Evolutionary conservation across 2,329 filamentous ascomycete species (phyloP).

Genomic region (Alternaria novae-zelandiae): DNA sequence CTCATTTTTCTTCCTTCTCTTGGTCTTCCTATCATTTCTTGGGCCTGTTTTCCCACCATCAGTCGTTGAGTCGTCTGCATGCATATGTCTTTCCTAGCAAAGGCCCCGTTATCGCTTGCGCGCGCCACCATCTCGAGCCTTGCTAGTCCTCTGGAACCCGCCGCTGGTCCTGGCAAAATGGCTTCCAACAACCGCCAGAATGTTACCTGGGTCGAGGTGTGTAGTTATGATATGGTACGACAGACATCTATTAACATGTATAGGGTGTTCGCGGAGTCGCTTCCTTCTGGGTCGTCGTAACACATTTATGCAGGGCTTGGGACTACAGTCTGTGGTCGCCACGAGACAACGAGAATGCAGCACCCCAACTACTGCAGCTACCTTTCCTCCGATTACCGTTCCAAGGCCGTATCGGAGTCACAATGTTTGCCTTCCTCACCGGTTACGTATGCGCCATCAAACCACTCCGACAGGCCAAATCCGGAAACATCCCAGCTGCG

Average conservation of each 20-base stretch:
- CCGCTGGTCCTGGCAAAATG: slow-evolving; percentile 26
- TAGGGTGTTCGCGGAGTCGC: slow-evolving; percentile 61
- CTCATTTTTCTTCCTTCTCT: slow-evolving; percentile 23
- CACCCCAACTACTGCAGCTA: slow-evolving; percentile 57
- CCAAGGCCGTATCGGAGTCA: slow-evolving; percentile 62
- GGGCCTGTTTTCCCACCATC: slow-evolving; percentile 13
- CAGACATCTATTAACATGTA: slow-evolving; percentile 6
- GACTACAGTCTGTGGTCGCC: slow-evolving; percentile 60
- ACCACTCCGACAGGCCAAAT: slow-evolving; percentile 58
- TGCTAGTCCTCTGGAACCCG: slow-evolving; percentile 16
- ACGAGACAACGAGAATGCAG: slow-evolving; percentile 50
- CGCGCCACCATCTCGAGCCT: slow-evolving; percentile 32
- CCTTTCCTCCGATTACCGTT: slow-evolving; percentile 63
- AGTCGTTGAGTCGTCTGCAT: slow-evolving; percentile 25
- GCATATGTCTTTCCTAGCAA: slow-evolving; percentile 34
- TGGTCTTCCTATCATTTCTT: slow-evolving; percentile 1
- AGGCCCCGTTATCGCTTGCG: slow-evolving; percentile 32
- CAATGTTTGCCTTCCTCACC: slow-evolving; percentile 63
- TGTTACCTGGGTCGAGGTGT: slow-evolving; percentile 52
- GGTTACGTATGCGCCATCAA: slow-evolving; percentile 64
- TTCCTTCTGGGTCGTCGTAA: slow-evolving; percentile 60
- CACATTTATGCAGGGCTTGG: slow-evolving; percentile 60
- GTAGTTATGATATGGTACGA: slow-evolving; percentile 5
- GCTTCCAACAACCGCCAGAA: slow-evolving; percentile 43
- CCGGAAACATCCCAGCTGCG: slow-evolving; percentile 53